Base-by-base conservation (phyloP, 495 filamentous ascomycete genomes). In the Peziza echinospora region DNA sequence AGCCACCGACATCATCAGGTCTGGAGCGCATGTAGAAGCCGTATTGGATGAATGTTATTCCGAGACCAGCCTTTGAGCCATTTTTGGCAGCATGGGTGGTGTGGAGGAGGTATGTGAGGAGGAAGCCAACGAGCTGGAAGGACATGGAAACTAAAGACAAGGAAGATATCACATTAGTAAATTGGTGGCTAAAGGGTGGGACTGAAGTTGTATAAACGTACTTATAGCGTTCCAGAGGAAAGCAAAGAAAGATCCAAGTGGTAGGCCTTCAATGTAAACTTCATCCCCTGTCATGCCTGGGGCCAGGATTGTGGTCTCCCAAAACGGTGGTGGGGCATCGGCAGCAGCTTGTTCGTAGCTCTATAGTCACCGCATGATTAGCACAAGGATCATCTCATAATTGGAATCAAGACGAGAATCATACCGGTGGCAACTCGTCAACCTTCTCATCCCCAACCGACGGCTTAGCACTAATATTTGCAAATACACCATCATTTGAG, bases 171-270 rank as follows among this genome's bases (percentile, higher is more conserved):
- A n/a, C n/a, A n/a, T 89, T 83, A 62, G 93, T 82, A 37, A 91
- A 76, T 56, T 80, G 89, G 43, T 92, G 83, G 62, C 92, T 83
- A 58, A 87, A 78, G 7, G 75, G 76, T 41, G 75, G 69, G 24
- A 73, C 65, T 25, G 80, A 82, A 3, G 82, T 80, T 3, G 80
- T 81, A 46, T 92, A 70, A 53, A 92, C 49, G 26, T 56, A 60
- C 57, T 94, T 79, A 96, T 87, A 60, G 75, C 86, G 63, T 97
- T 97, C 91, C 91, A 97, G 49, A 93, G 67, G 57, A 97, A 97
- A 46, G 77, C 80, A 68, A 96, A 96, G 53, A 96, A 65, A 26
- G 85, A 91, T 57, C 89, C 89, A 50, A 97, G 91, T 2, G 91
- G 85, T 53, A 97, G 71, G 53, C 89, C 91, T 60, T 97, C 87